Evolutionary conservation across 2,329 filamentous ascomycete genomes (phyloP), one percentile per base, ranked within the genome.

Genomic region (Cytospora schulzeri): DNA sequence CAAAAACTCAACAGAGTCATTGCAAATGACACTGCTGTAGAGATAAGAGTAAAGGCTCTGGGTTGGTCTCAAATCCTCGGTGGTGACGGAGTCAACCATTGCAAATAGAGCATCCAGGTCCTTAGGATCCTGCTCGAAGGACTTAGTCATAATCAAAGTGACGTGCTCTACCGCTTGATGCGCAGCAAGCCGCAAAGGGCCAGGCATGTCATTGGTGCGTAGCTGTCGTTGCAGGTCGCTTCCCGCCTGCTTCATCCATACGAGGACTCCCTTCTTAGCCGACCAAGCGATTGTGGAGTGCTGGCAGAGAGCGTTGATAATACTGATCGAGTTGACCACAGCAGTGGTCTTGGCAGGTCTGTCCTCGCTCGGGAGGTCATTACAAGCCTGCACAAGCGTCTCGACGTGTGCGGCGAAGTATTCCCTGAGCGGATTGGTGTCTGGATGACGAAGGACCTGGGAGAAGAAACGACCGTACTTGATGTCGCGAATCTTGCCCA

Each of bases 381-480:
- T 86, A 69, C 87, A 90, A 53, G 85, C 83, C 56, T 85, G 84
- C 67, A 93, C 84, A 63, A 99, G 85, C 0, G 82, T 84, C 57
- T 93, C 88, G 1, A 92, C 83, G 67, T 94, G 90, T 22, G 86
- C 85, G 61, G 89, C 85, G 9, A 95, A 88, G 45, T 89, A 87
- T 57, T 91, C 88, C 58, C 95, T 85, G 52, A 99, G 79, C 1
- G 89, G 82, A 31, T 83, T 85, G 73, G 93, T 96, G 19, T 90
- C 88, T 0, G 87, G 81, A 71, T 96, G 87, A 3, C 86, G 83
- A 26, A 99, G 83, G 17, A 96, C 87, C 74, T 99, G 95, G 0
- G 92, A 91, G 68, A 99, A 88, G 76, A 99, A 92, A 19, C 95
- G 88, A 3, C 96, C 95, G 71, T 96, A 96, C 66, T 88, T 91